Base-by-base conservation (phyloP, 192 early-diverging fungal genomes). In the Rhizophagus sp. region DNA sequence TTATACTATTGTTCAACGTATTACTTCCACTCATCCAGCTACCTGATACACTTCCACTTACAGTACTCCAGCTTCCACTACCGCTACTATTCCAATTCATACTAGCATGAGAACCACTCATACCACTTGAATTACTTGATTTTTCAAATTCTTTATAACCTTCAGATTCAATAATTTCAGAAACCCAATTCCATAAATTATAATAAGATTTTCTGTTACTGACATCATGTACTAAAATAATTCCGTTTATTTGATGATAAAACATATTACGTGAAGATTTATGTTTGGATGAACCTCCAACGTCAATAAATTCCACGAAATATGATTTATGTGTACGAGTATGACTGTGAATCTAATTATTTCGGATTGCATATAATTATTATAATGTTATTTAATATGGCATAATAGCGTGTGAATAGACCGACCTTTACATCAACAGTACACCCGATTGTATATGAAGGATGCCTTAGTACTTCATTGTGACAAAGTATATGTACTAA, bases 281-380 rank as follows among this genome's bases (percentile, higher is more conserved):
- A n/a, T 88, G 85, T 65, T 85, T 79, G 13, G 83, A 82, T 0
- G 85, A 80, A 15, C 87, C 88, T 33, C 84, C 83, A 24, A 90
- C 64, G 67, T 90, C 89, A 78, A 89, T 83, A 75, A 90, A 89
- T 77, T 90, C 89, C 8, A 90, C 80, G 63, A 90, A 90, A 72
- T 85, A 83, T 64, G 81, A 65, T 39, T 85, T 81, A 22, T 68
- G 70, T 19, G 76, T 73, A 22, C 78, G 74, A 36, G 49, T 8
- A 61, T 62, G 73, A 36, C 66, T 81, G 27, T 79, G 80, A 9
- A 73, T 83, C 84, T 84, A 39, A 73, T 49, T 39, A 82, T 75
- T 30, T n/a, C 17, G 4, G 22, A 3, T 1, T 62, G 25, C 34
- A 77, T 63, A 50, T 34, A 57, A 17, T 76, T 17, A 50, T 27